Conservation (phyloP, 257 asterid species). For the Salvia splendens region DNA sequence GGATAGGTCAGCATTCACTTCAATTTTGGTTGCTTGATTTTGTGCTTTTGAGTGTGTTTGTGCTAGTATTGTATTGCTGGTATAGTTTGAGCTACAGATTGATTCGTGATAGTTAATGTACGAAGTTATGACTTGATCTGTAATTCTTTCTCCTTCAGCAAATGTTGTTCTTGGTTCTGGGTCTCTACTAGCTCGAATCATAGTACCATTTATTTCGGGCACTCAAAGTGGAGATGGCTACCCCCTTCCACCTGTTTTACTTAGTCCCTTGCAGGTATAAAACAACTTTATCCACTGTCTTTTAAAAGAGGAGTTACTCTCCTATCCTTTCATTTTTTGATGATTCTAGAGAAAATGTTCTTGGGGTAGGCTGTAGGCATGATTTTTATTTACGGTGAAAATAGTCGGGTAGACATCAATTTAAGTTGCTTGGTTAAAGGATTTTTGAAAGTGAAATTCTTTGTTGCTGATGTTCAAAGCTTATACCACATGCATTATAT, state of each 20-base stretch:
- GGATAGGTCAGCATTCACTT: constrained; percentile 66
- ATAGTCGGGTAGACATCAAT: background rate
- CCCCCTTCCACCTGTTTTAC: constrained; percentile 51
- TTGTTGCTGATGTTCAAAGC: background rate
- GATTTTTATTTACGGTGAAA: background rate
- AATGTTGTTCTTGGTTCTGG: constrained; percentile 81
- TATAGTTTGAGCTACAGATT: constrained; percentile 13
- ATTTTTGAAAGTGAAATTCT: background rate
- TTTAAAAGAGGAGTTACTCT: background rate
- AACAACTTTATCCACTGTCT: background rate
- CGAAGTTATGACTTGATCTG: constrained; percentile 7
- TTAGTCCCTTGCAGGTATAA: constrained; percentile 91
- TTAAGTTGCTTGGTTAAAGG: background rate
- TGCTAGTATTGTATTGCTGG: background rate
- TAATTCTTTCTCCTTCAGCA: constrained; percentile 45
- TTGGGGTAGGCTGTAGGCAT: background rate
- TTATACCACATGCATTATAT: background rate
- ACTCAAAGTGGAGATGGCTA: constrained; percentile 45
- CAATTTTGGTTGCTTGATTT: constrained; percentile 14
- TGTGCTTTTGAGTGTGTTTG: constrained; percentile 15
- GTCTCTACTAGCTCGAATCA: constrained; percentile 70
- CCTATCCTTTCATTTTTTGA: constrained; percentile 1
- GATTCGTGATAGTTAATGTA: constrained; percentile 19
- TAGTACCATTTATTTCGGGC: constrained; percentile 61
- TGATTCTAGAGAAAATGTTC: constrained; percentile 6